phyloP scores from a whole-genome alignment of 2,329 filamentous ascomycete genomes.

The Penicillium polonicum region DNA sequence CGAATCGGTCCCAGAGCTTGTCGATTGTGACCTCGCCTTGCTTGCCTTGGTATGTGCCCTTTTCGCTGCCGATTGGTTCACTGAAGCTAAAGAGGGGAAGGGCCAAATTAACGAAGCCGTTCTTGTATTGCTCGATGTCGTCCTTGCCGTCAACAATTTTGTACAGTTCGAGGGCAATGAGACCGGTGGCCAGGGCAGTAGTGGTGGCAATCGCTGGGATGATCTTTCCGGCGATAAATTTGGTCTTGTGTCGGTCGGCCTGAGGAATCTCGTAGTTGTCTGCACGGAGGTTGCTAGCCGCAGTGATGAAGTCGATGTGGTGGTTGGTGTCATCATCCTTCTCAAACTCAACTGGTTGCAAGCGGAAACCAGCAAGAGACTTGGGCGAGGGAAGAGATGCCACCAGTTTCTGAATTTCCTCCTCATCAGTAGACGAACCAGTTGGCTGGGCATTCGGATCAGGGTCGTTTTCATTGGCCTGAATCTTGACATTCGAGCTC shows the following conservation, averaged over 20 bases:
- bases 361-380: constrained; percentile 79
- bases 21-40: constrained; percentile 78
- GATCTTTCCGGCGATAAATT: constrained; percentile 99
- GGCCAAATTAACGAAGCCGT: constrained; percentile 94
- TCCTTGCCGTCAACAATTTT: constrained; percentile 95
- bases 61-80: constrained; percentile 90
- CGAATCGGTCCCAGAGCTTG: constrained; percentile 97
- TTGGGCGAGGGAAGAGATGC: constrained; percentile 74
- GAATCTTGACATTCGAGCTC: constrained; percentile 89
- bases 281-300: constrained; percentile 91
- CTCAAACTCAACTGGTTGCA: constrained; percentile 92
- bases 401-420: constrained; percentile 72
- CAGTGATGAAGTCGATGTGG: constrained; percentile 99
- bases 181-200: constrained; percentile 88
- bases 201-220: constrained; percentile 98
- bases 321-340: constrained; percentile 98
- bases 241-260: constrained; percentile 95
- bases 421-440: constrained; percentile 64
- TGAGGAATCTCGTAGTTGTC: constrained; percentile 96
- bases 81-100: constrained; percentile 98
- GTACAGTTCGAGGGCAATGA: constrained; percentile 90
- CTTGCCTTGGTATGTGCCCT: constrained; percentile 81
- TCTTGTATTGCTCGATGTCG: constrained; percentile 99
- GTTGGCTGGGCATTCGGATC: constrained; percentile 73
- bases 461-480: constrained; percentile 91